Percentiles rank a stretch among this genome's conserved stretches.
phyloP scores from a whole-genome alignment of 192 early-diverging fungal genomes.

The Coemansia sp. region DNA sequence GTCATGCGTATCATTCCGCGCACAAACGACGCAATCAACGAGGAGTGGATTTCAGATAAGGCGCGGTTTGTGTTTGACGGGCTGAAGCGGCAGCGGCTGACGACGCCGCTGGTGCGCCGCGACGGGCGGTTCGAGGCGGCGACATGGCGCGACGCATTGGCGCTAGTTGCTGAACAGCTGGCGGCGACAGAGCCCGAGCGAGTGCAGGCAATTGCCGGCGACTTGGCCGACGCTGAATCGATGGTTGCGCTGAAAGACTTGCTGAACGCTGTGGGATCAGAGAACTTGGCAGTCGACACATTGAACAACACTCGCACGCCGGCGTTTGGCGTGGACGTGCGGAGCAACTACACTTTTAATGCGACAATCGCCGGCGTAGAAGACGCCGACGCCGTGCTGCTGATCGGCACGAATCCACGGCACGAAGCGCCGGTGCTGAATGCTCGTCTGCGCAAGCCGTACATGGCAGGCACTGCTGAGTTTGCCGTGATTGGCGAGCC shows the following conservation, averaged over 20 bases:
- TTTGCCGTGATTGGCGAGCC: constrained; percentile 79
- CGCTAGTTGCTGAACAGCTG: constrained; percentile 66
- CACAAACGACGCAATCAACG: constrained; percentile 96
- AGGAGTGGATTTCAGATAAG: constrained; percentile 99
- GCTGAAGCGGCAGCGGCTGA: constrained; percentile 92
- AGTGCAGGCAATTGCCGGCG: constrained; percentile 86
- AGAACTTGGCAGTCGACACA: constrained; percentile 78
- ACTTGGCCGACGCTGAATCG: constrained; percentile 90
- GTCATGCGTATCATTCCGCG: constrained; percentile 95
- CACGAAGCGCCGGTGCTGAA: constrained; percentile 96
- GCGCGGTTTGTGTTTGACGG: constrained; percentile 94
- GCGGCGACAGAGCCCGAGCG: constrained; percentile 58
- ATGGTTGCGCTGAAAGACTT: constrained; percentile 95
- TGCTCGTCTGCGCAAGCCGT: constrained; percentile 93
- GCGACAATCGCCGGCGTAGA: constrained; percentile 83
- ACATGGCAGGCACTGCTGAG: constrained; percentile 75
- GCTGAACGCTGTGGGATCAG: constrained; percentile 81
- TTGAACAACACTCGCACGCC: constrained; percentile 42
- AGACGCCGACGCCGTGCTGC: constrained; percentile 86
- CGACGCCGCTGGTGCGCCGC: constrained; percentile 82
- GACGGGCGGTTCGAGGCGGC: constrained; percentile 79
- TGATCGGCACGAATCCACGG: constrained; percentile 94
- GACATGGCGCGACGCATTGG: constrained; percentile 86
- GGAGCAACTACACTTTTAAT: constrained; percentile 88
- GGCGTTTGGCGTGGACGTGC: constrained; percentile 68